Conservation (phyloP, 2,329 filamentous ascomycete species). For the Penicillium sp. region DNA sequence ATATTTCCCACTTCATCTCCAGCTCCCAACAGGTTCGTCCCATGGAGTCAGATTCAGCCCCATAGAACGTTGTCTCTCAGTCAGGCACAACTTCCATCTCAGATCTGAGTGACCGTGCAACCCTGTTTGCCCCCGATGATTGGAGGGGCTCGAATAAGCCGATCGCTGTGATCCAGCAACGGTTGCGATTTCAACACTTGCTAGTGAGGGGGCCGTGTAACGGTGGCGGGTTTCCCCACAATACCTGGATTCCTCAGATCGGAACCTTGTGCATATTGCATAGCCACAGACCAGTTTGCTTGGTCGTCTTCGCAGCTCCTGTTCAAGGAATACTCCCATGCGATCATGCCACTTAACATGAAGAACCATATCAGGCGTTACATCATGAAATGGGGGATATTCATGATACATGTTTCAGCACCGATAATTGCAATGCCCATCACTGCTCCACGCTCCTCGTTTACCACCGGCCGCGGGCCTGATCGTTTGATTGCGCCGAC, state of each 20-base stretch:
- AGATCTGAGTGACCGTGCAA: slow-evolving; percentile 2
- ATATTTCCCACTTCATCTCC: not conserved
- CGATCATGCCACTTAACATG: not conserved
- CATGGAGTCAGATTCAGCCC: not conserved
- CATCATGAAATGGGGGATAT: no score
- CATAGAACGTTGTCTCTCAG: not conserved
- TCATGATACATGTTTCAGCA: no score
- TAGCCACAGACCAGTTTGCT: not conserved
- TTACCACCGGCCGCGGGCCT: not conserved
- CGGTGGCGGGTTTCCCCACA: slow-evolving; percentile 14
- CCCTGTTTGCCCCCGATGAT: not conserved
- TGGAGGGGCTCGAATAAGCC: slow-evolving; percentile 1
- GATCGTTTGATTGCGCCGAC: not conserved
- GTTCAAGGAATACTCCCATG: not conserved
- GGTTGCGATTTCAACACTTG: slow-evolving; percentile 17
- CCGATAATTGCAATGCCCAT: not conserved
- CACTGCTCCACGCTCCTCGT: not conserved
- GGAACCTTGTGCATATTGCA: not conserved
- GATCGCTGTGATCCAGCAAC: slow-evolving; percentile 6
- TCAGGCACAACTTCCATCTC: not conserved
- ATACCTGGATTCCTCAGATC: slow-evolving; percentile 16
- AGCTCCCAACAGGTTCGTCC: not conserved
- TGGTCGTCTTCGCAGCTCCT: not conserved
- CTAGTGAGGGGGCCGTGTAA: slow-evolving; percentile 12
- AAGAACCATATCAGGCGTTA: not conserved